Evolutionary conservation across 2,329 filamentous ascomycete genomes (phyloP), one percentile per base, ranked within the genome.

Genomic region (Fusarium tanahbumbuense): DNA sequence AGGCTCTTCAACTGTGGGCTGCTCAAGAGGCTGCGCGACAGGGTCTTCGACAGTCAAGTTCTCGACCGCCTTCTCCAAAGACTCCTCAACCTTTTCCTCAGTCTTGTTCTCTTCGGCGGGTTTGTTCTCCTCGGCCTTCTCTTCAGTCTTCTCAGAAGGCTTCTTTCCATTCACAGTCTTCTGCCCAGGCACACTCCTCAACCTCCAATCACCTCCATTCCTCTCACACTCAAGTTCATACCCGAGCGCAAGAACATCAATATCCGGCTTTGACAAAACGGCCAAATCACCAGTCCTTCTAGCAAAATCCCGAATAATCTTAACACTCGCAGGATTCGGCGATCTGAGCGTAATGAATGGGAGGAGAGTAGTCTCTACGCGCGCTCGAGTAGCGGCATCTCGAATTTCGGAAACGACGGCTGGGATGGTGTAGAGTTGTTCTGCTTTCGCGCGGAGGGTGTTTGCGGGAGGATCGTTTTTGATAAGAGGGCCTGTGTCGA

Each of bases 211-310:
- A 3, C 94, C 94, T n/a, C 90, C 89, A 78, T 97, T 97, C 62
- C 91, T 85, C 83, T 98, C 94, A 75, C 93, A 92, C 75, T 98
- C 95, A n/a, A 98, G 79, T 78, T 99, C 96, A 79, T 98, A 98
- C 2, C 93, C 92, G 59, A 99, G 83, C 11, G 95, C 96, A 76
- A 98, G 84, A 42, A 99, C 87, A 73, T 97, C 92, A 65, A 98
- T 84, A 89, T 99, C 96, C 2, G 94, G 92, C 77, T 87, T 89
- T 81, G 94, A 98, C 62, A 99, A 83, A 1, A 98, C 95, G 13
- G 92, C 88, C 67, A 94, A 86, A 79, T 99, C 96, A 58, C 96
- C 96, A 1, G 96, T 98, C 78, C 90, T 92, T 57, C 93, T 88
- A 46, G 96, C 93, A 83, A 98, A 98, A 61, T 93, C 92, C 50